phyloP scores from a whole-genome alignment of 768 basidiomycete species.

The Lactarius psammicola region DNA sequence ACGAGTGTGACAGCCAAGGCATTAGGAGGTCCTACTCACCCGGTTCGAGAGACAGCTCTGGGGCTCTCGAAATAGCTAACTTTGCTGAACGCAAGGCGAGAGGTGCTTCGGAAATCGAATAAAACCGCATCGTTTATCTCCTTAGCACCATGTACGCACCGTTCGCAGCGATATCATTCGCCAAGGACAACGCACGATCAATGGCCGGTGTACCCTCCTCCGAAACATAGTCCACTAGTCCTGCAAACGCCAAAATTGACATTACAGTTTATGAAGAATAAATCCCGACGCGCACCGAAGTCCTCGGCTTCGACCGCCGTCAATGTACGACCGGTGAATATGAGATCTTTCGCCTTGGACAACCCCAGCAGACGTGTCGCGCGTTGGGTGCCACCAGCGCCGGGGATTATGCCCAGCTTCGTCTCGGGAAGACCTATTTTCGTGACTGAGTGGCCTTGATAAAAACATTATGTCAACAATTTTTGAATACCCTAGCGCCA shows the following conservation, averaged over 20 bases:
- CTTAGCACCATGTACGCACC: slow-evolving; percentile 43
- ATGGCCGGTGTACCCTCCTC: slow-evolving; percentile 56
- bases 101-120: slow-evolving; percentile 53
- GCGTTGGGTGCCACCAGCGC: slow-evolving; percentile 87
- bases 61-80: slow-evolving; percentile 75
- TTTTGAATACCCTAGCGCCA: neutral
- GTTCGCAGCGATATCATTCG: slow-evolving; percentile 62
- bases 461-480: neutral
- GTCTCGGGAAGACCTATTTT: slow-evolving; percentile 89
- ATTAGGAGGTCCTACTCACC: slow-evolving; percentile 42
- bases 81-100: slow-evolving; percentile 87
- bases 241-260: slow-evolving; percentile 39
- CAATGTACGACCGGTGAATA: slow-evolving; percentile 75
- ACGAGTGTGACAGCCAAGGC: neutral
- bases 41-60: slow-evolving; percentile 74
- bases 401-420: slow-evolving; percentile 78
- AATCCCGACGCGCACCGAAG: slow-evolving; percentile 50
- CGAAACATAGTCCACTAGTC: slow-evolving; percentile 81
- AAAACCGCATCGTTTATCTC: neutral
- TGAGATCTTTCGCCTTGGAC: slow-evolving; percentile 80
- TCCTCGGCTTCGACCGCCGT: slow-evolving; percentile 65
- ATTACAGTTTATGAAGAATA: neutral
- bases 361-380: slow-evolving; percentile 73
- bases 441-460: slow-evolving; percentile 58
- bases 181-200: slow-evolving; percentile 70